phyloP scores from a whole-genome alignment of 768 basidiomycete genomes.

The Trametes meyenii region DNA sequence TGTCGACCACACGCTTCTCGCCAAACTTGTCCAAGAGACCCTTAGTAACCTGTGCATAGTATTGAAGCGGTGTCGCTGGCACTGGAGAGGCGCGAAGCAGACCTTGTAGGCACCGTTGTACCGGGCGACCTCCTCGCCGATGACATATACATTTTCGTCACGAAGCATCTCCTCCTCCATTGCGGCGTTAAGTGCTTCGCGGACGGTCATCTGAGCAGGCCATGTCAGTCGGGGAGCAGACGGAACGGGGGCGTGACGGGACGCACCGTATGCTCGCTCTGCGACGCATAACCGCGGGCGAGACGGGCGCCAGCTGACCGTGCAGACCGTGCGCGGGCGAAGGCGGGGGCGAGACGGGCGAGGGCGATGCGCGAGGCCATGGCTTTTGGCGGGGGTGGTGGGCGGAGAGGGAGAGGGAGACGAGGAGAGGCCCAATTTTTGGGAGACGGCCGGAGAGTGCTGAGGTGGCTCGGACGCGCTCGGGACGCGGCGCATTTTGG shows the following conservation, averaged over 20 bases:
- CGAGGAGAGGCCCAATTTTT: conserved; percentile 25
- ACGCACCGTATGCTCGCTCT: conserved; percentile 53
- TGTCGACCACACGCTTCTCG: conserved; percentile 97
- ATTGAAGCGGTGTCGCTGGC: background rate
- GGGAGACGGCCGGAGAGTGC: conserved; percentile 13
- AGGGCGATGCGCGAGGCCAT: conserved; percentile 70
- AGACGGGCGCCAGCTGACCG: conserved; percentile 46
- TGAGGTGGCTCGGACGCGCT: conserved; percentile 30
- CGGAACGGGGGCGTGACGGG: background rate
- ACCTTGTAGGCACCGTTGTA: conserved; percentile 99
- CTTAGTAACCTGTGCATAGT: conserved; percentile 81
- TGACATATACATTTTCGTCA: conserved; percentile 91
- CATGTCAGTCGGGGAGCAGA: conserved; percentile 23
- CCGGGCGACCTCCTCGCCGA: conserved; percentile 97
- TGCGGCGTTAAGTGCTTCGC: conserved; percentile 95
- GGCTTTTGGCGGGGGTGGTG: conserved; percentile 33
- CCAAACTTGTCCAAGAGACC: conserved; percentile 99
- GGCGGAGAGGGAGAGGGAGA: conserved; percentile 33
- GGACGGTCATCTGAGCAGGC: conserved; percentile 84
- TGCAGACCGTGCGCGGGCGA: conserved; percentile 45
- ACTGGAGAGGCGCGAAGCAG: conserved; percentile 15
- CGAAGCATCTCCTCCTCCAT: conserved; percentile 99
- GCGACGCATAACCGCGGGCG: conserved; percentile 67
- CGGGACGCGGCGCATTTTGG: conserved; percentile 21
- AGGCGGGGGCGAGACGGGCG: conserved; percentile 60